Conservation (phyloP, 108 stramenopile species). For the Pseudonitzschia pungens region DNA sequence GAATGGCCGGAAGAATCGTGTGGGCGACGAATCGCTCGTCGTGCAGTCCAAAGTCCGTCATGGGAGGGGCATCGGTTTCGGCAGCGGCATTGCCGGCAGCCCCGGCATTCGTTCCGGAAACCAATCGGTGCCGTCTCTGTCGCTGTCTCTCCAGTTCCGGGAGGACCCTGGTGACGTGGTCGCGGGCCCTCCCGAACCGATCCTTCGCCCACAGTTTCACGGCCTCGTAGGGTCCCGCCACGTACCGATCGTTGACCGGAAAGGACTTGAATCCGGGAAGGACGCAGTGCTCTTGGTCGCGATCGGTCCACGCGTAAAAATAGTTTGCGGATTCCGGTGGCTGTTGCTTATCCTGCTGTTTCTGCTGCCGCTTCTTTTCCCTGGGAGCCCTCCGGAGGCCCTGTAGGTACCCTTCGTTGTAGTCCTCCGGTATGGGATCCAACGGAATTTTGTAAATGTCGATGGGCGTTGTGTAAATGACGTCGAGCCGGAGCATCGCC, state of each 20-base stretch:
- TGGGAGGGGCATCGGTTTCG: background rate
- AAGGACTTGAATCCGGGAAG: constrained; percentile 31
- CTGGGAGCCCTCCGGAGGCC: background rate
- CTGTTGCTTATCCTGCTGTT: background rate
- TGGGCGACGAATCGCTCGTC: constrained; percentile 14
- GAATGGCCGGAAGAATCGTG: constrained; percentile 2
- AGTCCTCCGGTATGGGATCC: background rate
- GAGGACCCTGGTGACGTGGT: constrained; percentile 11
- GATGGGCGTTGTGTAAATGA: constrained; percentile 39
- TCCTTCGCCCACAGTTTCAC: constrained; percentile 59
- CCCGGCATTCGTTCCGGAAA: no score
- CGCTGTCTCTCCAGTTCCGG: background rate
- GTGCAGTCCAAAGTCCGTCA: constrained; percentile 15
- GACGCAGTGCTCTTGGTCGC: constrained; percentile 20
- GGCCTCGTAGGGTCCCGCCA: constrained; percentile 48
- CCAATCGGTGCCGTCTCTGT: background rate
- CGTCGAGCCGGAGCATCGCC: constrained; percentile 44
- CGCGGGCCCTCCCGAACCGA: constrained; percentile 30
- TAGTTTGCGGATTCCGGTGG: background rate
- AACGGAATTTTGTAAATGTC: constrained; percentile 16
- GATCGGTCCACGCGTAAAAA: background rate
- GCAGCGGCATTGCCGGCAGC: no score
- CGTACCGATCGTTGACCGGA: constrained; percentile 55
- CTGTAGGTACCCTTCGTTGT: background rate
- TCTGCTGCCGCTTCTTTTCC: no score